Evolutionary conservation across 495 filamentous ascomycete genomes (phyloP), one percentile per base, ranked within the genome.

Genomic region (Neurospora sublineolata): DNA sequence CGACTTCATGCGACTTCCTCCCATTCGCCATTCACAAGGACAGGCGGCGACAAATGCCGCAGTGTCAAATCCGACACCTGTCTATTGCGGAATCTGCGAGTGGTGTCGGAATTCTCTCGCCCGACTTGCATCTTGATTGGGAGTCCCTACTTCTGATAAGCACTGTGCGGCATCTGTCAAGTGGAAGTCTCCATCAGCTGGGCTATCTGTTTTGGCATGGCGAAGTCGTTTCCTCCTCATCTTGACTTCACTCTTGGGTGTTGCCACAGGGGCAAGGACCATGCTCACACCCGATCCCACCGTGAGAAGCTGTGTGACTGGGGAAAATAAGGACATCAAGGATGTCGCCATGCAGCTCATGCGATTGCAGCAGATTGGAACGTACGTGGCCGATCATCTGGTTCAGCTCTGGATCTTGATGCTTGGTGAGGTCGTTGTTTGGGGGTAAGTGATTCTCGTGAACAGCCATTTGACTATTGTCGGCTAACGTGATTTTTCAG

Each of bases 341-440:
- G 39, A 41, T 0, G 5, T 41, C 14, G 39, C 39, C 39, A 41
- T 41, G 39, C 39, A 41, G 39, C 14, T 41, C 14, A 41, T 41
- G 39, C 39, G 39, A 41, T 41, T 41, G 14, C 14, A 41, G 39
- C 14, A 4, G 39, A 41, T 18, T 41, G 14, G 39, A 41, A 41
- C 39, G 16, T 41, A 41, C 39, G 18, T 18, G 14, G 16, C 39
- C 39, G 39, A 40, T 40, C 39, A 40, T 40, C 39, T 16, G 39
- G 14, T 41, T 76, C 89, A 92, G 78, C 88, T 97, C 72, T 98
- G 95, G 95, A 94, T 94, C 79, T 93, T 92, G 74, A 97, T 98
- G 90, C 87, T 99, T 76, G 94, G 98, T 81, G 95, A 97, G 81
- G 94, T 97, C 73, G 94, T 97, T 75, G 95, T 99, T 72, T 99